These are phyloP conservation scores for Pyrenochaeta sp. DNA, from an alignment of 2,329 filamentous ascomycete genomes.

Conservation along the genomic window DNA sequence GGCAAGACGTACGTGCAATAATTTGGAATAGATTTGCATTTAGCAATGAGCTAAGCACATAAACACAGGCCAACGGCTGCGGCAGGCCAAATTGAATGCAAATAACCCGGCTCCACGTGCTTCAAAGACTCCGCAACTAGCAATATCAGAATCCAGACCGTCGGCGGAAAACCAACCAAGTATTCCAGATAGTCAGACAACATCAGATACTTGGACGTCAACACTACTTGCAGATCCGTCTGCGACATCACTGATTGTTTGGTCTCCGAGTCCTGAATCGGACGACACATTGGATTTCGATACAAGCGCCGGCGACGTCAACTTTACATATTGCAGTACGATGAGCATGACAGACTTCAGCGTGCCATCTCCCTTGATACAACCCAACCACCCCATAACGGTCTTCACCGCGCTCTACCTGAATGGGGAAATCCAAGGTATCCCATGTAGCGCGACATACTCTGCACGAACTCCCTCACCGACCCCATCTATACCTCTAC, in stretches of 20 bases:
- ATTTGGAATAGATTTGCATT: background rate
- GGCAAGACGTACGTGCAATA: conserved; percentile 42
- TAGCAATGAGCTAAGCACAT: background rate
- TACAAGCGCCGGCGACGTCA: background rate
- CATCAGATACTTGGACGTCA: background rate
- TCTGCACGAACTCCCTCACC: conserved; percentile 33
- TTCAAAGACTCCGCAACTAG: background rate
- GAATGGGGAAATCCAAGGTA: conserved; percentile 29
- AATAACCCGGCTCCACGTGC: background rate
- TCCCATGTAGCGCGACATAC: conserved; percentile 34
- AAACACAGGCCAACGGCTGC: conserved; percentile 18
- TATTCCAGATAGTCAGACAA: no score
- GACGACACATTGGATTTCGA: background rate
- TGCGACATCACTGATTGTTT: background rate
- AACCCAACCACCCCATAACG: conserved; percentile 22
- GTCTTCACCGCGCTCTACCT: conserved; percentile 42
- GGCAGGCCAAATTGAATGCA: conserved; percentile 9
- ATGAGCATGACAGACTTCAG: background rate
- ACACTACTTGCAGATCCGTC: background rate
- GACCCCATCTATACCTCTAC: conserved; percentile 21
- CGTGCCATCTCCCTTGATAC: conserved; percentile 7
- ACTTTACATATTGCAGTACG: background rate
- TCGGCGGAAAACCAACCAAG: background rate
- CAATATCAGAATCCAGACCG: background rate
- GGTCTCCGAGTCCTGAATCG: background rate